Base-by-base conservation (phyloP, 2,329 filamentous ascomycete genomes). In the Colletotrichum somersetense region DNA sequence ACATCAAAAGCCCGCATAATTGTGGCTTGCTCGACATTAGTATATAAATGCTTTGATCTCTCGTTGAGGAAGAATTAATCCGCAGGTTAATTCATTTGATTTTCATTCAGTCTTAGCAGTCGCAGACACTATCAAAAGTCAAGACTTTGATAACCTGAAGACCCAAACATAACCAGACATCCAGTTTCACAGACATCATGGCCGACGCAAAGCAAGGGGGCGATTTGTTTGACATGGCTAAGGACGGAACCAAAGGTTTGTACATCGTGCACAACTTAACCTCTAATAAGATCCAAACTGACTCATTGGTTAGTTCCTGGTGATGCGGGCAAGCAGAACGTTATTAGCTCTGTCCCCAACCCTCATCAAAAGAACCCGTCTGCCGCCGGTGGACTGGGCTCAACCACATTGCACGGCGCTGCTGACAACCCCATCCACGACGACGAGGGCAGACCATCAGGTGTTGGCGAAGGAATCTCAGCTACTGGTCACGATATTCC, bases 241-340 rank as follows among this genome's bases (percentile, higher is more conserved):
- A 65, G 38, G 53, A 69, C 38, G 67, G 61, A 12, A 69, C 67
- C 0, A 59, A 59, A 48, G 35, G 67, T 56, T 38, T 18, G 42
- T 20, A 6, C 0, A 7, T 14, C 1, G 2, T 1, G 0, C 2
- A 8, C 8, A 7, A 35, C 5, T 3, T 5, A 14, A 23, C 2
- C 8, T 57, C 3, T 46, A 10, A 18, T 3, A 6, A 8, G 1
- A 44, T 23, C 2, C 1, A 20, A 2, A 0, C 16, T 38, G 6
- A 65, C 26, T 50, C 10, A 5, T 5, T 12, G 1, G 3, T 1
- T 8, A 69, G 67, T 65, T 8, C 61, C 61, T 3, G 61, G 53
- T 8, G 61, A 66, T 23, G 67, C 67, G 2, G 61, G 67, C 18
- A 69, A 65, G 44, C 66, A 69, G n/a, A 69, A 65, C 12, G 16